These are phyloP conservation scores for Knoxia roxburghii DNA, from an alignment of 257 asterid species.

Conservation along the genomic window DNA sequence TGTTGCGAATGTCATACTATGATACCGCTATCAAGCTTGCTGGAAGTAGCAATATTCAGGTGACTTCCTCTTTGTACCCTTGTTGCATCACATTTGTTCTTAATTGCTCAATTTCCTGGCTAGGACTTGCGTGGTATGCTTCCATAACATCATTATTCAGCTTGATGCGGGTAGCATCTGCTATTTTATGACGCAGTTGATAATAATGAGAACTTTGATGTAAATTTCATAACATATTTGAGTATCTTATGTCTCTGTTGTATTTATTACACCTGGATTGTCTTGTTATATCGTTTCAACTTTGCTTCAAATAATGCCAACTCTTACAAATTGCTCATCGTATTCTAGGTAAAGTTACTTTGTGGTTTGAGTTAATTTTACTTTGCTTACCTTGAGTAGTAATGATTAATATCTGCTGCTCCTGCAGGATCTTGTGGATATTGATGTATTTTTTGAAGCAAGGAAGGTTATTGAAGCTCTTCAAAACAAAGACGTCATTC, in stretches of 20 bases:
- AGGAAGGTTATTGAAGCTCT: constrained; percentile 90
- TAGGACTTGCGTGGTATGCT: not conserved
- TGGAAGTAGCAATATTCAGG: constrained; percentile 82
- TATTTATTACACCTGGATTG: no score
- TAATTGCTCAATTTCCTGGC: no score
- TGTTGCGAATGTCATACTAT: constrained; percentile 92
- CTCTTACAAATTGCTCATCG: not conserved
- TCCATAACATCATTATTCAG: not conserved
- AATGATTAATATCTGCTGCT: constrained; percentile 23
- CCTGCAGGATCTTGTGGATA: constrained; percentile 90
- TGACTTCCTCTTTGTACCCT: constrained; percentile 11
- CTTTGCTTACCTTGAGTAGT: not conserved
- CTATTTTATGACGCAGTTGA: not conserved
- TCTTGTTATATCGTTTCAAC: no score
- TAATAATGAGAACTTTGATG: not conserved
- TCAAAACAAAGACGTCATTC: constrained; percentile 73
- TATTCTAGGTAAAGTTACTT: not conserved
- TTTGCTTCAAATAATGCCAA: not conserved
- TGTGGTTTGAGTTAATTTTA: not conserved
- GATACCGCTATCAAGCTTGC: constrained; percentile 87
- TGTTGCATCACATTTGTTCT: not conserved
- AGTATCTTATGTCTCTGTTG: not conserved
- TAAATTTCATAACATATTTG: no score
- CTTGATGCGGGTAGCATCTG: not conserved
- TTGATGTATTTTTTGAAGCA: constrained; percentile 91